Percentiles rank a stretch among this genome's conserved stretches.
Evolutionary conservation across 2,329 filamentous ascomycete genomes (phyloP).

Genomic region (Furcasterigmium furcatum): DNA sequence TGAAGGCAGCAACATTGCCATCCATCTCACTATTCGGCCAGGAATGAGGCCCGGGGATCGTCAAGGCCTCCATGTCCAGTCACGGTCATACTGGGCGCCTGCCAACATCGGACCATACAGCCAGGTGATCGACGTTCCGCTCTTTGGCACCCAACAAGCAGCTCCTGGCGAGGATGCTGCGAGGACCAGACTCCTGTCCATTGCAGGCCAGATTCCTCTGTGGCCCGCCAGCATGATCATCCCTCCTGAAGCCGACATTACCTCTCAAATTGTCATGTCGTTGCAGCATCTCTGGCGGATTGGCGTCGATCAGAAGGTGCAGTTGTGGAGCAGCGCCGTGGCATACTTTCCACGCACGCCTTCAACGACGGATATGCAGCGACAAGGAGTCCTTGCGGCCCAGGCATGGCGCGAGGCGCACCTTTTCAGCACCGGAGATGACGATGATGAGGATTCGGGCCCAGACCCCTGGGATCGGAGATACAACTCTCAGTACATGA

Average conservation of each 20-base stretch:
- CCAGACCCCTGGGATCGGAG: conserved; percentile 68
- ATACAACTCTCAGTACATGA: conserved; percentile 51
- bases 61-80: conserved; percentile 82
- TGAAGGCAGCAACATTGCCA: conserved; percentile 52
- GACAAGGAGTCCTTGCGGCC: conserved; percentile 38
- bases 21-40: conserved; percentile 46
- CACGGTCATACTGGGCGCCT: conserved; percentile 93
- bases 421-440: conserved; percentile 38
- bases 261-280: conserved; percentile 64
- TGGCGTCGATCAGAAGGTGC: conserved; percentile 65
- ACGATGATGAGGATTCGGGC: conserved; percentile 41
- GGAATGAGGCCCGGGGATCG: conserved; percentile 29
- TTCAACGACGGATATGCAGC: conserved; percentile 20
- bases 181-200: conserved; percentile 45
- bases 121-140: conserved; percentile 66
- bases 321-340: conserved; percentile 72
- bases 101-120: conserved; percentile 98
- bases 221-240: conserved; percentile 75
- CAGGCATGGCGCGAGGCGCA: conserved; percentile 38
- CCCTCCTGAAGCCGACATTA: conserved; percentile 38
- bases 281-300: conserved; percentile 91
- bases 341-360: conserved; percentile 61
- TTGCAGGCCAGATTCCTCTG: conserved; percentile 91
- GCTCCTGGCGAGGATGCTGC: neutral
- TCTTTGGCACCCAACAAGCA: conserved; percentile 11